phyloP scores from a whole-genome alignment of 371 early-diverging fungal species.

The Dentiscutata heterogama region DNA sequence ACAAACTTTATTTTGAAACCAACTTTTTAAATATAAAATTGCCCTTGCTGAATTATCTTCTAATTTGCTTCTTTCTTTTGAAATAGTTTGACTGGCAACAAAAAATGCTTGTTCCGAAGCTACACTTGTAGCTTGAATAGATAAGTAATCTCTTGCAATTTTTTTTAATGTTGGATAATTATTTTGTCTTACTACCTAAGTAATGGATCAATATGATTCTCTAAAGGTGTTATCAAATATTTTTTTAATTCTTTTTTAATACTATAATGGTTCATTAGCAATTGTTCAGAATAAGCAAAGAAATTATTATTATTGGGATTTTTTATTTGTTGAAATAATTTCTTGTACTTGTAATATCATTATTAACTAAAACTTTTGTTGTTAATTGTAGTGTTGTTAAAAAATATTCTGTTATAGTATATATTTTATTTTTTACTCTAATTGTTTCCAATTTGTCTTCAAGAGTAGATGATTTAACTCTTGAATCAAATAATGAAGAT shows the following conservation, averaged over 20 bases:
- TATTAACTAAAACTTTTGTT: not conserved
- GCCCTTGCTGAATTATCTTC: not conserved
- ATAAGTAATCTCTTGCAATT: slow-evolving; percentile 24
- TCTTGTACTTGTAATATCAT: not conserved
- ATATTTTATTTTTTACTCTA: not conserved
- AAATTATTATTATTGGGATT: not conserved
- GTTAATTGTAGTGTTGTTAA: not conserved
- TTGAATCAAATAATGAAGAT: too few species aligned
- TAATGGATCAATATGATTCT: slow-evolving; percentile 14
- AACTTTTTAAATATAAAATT: slow-evolving; percentile 7
- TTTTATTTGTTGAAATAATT: too few species aligned
- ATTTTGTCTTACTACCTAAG: slow-evolving; percentile 1
- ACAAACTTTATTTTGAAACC: not conserved
- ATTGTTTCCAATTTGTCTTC: not conserved
- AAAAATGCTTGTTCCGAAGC: slow-evolving; percentile 8
- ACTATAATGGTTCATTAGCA: not conserved
- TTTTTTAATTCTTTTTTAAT: not conserved
- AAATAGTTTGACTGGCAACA: not conserved
- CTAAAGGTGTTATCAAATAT: slow-evolving; percentile 8
- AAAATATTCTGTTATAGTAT: not conserved
- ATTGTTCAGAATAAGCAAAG: not conserved
- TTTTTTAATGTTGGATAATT: slow-evolving; percentile 11
- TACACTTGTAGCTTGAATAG: slow-evolving; percentile 29
- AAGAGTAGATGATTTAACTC: too few species aligned
- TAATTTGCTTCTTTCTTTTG: too few species aligned